Evolutionary conservation across 2,329 filamentous ascomycete genomes (phyloP).

Genomic region (Dryadomyces sulphureus): DNA sequence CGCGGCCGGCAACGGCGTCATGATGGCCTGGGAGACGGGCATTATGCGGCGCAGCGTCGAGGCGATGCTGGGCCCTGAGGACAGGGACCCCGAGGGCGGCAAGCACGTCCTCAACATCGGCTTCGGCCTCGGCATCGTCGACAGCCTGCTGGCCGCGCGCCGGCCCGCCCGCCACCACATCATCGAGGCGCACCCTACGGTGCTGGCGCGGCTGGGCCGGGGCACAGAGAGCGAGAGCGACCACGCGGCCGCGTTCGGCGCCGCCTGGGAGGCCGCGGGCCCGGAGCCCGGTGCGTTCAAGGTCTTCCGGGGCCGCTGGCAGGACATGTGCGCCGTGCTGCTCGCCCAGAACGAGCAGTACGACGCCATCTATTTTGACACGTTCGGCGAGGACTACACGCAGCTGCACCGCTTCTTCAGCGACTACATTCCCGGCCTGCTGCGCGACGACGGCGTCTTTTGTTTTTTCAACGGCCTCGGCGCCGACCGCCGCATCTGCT

Average conservation of each 20-base stretch:
- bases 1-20: conserved; percentile 64
- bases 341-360: conserved; percentile 55
- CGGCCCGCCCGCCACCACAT: conserved; percentile 63
- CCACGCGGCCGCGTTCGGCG: conserved; percentile 29
- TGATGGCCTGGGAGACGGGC: conserved; percentile 86
- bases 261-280: conserved; percentile 36
- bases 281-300: conserved; percentile 54
- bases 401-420: conserved; percentile 78
- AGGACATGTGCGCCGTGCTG: conserved; percentile 58
- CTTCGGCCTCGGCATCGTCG: conserved; percentile 84
- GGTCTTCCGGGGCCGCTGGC: conserved; percentile 65
- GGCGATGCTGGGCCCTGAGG: conserved; percentile 41
- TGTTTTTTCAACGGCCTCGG: conserved; percentile 87
- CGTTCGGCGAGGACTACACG: conserved; percentile 85
- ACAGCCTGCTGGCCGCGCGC: conserved; percentile 57
- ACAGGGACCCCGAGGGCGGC: conserved; percentile 22
- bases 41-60: conserved; percentile 72
- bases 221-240: conserved; percentile 29
- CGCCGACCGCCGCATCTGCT: conserved; percentile 81
- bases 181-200: conserved; percentile 69
- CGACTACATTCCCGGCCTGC: conserved; percentile 67
- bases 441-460: conserved; percentile 60
- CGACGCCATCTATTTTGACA: conserved; percentile 93
- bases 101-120: conserved; percentile 71
- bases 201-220: conserved; percentile 46